phyloP scores from a whole-genome alignment of 148 eudicot species.

The Vaccinium corymbosum region DNA sequence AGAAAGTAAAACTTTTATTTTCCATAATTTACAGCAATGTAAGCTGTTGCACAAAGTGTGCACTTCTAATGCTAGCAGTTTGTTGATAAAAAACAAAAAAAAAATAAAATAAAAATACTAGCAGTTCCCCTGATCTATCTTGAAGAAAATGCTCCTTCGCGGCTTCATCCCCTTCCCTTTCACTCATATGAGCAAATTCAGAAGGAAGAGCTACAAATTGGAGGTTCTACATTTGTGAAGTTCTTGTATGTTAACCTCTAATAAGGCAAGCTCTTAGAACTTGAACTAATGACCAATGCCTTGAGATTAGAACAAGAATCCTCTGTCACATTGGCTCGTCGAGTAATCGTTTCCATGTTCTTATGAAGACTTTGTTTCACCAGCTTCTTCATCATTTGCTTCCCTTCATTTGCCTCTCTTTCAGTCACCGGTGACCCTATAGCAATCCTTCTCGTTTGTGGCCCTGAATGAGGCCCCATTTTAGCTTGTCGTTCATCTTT shows the following conservation, averaged over 20 bases:
- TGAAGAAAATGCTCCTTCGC: background rate
- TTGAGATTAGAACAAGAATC: conserved; percentile 57
- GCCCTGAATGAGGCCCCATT: conserved; percentile 77
- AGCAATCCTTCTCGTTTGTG: conserved; percentile 44
- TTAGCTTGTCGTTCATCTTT: conserved; percentile 57
- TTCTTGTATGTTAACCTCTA: conserved; percentile 4
- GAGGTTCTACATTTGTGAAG: background rate
- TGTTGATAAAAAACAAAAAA: background rate
- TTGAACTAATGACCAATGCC: conserved; percentile 68
- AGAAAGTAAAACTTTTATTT: background rate
- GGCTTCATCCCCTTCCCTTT: background rate
- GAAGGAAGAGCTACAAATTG: background rate
- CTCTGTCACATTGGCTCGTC: conserved; percentile 55
- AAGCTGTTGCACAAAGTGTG: conserved; percentile 7
- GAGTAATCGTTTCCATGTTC: conserved; percentile 80
- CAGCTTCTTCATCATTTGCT: conserved; percentile 69
- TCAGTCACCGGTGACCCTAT: conserved; percentile 44
- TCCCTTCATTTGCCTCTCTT: conserved; percentile 50
- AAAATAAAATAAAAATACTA: no score
- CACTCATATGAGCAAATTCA: background rate
- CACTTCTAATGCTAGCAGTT: background rate
- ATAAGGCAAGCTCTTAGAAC: conserved; percentile 95
- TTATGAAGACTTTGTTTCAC: conserved; percentile 72
- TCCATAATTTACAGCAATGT: background rate
- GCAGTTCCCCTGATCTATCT: background rate